Conservation (phyloP, 257 asterid species). For the Ocimum tenuiflorum region DNA sequence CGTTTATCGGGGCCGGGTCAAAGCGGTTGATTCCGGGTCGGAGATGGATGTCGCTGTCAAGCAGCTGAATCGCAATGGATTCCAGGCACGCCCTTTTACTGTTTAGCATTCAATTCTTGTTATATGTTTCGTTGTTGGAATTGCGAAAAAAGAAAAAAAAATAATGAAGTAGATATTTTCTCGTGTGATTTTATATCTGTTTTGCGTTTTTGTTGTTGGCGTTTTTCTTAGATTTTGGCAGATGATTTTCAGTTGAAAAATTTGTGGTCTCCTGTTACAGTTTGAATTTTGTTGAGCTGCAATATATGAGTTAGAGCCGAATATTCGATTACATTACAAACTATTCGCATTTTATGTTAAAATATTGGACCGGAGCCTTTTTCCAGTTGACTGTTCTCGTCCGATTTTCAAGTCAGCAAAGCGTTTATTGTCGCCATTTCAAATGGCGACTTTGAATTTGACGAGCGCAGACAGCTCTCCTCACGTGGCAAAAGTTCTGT, state of each 20-base stretch:
- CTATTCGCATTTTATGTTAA: too few relatives aligned
- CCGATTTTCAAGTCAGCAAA: too few relatives aligned
- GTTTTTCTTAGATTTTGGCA: too few relatives aligned
- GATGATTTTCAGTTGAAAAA: not conserved
- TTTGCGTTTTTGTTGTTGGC: not conserved
- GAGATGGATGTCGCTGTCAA: conserved; percentile 73
- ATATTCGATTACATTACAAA: too few relatives aligned
- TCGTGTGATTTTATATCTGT: not conserved
- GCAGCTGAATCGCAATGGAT: conserved; percentile 84
- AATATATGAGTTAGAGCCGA: not conserved
- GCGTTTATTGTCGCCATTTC: too few relatives aligned
- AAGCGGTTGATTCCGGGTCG: conserved; percentile 20
- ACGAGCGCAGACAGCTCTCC: too few relatives aligned
- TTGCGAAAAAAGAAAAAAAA: not conserved
- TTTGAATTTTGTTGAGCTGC: not conserved
- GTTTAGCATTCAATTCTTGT: not conserved
- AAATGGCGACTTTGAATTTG: too few relatives aligned
- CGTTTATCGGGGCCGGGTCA: conserved; percentile 66
- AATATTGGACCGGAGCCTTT: too few relatives aligned
- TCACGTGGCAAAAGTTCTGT: too few relatives aligned
- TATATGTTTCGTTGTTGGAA: not conserved
- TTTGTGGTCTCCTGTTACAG: not conserved
- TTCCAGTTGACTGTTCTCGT: too few relatives aligned
- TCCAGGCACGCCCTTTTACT: conserved; percentile 65
- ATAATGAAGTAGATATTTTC: not conserved